Percentiles rank a stretch among this genome's conserved stretches.
Evolutionary conservation across 306 rosid species (phyloP).

Genomic region (Castanea sativa): DNA sequence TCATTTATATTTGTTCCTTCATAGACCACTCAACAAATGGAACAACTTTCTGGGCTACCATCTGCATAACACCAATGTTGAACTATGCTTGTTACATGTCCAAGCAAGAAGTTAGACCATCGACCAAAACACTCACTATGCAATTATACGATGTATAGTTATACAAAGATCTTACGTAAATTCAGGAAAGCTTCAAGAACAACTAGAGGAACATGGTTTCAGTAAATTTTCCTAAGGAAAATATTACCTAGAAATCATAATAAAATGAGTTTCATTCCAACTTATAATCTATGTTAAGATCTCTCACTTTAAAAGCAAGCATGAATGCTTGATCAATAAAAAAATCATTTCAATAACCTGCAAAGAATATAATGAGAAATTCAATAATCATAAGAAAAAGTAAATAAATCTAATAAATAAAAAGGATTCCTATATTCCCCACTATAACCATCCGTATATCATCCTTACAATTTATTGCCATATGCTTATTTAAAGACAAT

Average conservation of each 20-base stretch:
- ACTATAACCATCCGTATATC: constrained; percentile 54
- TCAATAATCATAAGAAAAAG: constrained; percentile 14
- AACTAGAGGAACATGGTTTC: background rate
- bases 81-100: background rate
- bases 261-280: constrained; percentile 6
- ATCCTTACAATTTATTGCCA: constrained; percentile 61
- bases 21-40: constrained; percentile 8
- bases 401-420: constrained; percentile 26
- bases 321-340: background rate
- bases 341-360: constrained; percentile 4
- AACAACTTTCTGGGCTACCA: constrained; percentile 14
- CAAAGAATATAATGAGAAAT: constrained; percentile 14
- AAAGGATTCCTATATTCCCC: constrained; percentile 45
- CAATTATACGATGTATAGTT: background rate
- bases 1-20: constrained; percentile 15
- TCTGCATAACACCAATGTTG: constrained; percentile 14
- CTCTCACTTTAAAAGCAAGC: background rate
- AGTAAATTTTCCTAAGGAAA: background rate
- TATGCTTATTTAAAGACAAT: constrained; percentile 67
- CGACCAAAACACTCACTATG: background rate
- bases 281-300: constrained; percentile 3
- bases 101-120: constrained; percentile 9
- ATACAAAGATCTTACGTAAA: background rate
- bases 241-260: background rate
- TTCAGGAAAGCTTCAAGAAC: background rate